Conservation (phyloP, 352 stramenopile species). For the Phytopythium kandeliae region DNA sequence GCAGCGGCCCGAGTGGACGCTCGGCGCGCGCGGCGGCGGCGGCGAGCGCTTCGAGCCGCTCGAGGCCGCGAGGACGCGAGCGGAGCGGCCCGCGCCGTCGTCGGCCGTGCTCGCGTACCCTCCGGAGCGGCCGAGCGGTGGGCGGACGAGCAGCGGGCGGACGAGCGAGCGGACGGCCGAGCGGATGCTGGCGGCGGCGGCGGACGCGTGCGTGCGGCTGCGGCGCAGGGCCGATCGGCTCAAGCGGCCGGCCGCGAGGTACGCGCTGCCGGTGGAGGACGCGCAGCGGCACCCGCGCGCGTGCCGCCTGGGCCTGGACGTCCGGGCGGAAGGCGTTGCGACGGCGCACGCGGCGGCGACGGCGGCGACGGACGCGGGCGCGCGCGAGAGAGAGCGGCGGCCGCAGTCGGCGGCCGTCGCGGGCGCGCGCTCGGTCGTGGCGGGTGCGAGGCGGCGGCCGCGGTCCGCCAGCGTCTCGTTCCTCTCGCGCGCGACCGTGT, state of each 20-base stretch:
- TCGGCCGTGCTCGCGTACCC: constrained; percentile 3
- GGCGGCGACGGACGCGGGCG: too few relatives aligned
- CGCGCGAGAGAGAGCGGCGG: too few relatives aligned
- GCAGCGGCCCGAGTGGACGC: constrained; percentile 13
- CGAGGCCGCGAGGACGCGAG: constrained; percentile 15
- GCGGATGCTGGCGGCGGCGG: constrained; percentile 25
- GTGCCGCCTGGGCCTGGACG: constrained; percentile 49
- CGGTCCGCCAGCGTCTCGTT: constrained; percentile 52
- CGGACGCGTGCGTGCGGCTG: constrained; percentile 18
- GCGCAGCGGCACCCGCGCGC: constrained; percentile 20
- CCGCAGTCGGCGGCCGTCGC: too few relatives aligned
- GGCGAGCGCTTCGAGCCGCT: constrained; percentile 44
- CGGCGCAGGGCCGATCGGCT: constrained; percentile 21
- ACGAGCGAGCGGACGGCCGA: too few relatives aligned
- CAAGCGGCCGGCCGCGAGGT: constrained; percentile 38
- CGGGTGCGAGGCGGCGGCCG: constrained; percentile 38
- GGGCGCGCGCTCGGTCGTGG: too few relatives aligned
- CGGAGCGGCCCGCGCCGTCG: background rate
- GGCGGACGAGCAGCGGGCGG: constrained; percentile 19
- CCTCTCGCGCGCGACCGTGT: constrained; percentile 48
- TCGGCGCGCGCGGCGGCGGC: constrained; percentile 11
- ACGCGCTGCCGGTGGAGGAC: constrained; percentile 48
- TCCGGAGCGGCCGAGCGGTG: constrained; percentile 15
- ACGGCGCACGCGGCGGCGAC: too few relatives aligned
- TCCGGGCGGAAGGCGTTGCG: too few relatives aligned